These are phyloP conservation scores for Boletus rubescentipes DNA, from an alignment of 768 basidiomycete genomes.

Conservation along the genomic window DNA sequence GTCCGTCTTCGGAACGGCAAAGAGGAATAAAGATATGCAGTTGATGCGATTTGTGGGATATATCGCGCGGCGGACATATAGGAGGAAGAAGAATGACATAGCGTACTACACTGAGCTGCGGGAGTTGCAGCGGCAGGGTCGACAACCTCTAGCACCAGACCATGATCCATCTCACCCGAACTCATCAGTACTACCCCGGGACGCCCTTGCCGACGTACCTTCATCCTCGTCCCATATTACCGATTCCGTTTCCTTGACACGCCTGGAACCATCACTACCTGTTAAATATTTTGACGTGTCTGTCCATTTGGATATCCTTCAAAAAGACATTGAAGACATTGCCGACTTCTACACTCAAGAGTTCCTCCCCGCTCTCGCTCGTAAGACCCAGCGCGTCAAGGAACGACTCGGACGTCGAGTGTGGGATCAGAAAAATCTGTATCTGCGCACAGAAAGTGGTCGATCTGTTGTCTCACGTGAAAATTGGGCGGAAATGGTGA, in stretches of 20 bases:
- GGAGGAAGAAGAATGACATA: conserved; percentile 50
- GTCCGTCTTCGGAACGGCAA: conserved; percentile 56
- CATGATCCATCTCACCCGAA: conserved; percentile 17
- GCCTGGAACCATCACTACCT: conserved; percentile 17
- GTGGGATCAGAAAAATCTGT: conserved; percentile 60
- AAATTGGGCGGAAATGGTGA: conserved; percentile 51
- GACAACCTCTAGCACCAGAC: conserved; percentile 21
- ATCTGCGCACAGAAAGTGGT: conserved; percentile 34
- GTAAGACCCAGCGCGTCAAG: conserved; percentile 62
- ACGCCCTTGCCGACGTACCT: neutral
- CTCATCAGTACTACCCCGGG: neutral
- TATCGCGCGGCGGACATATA: conserved; percentile 46
- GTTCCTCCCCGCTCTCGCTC: conserved; percentile 45
- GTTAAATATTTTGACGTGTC: conserved; percentile 45
- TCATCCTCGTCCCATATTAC: neutral
- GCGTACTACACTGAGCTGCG: conserved; percentile 39
- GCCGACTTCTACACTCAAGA: conserved; percentile 38
- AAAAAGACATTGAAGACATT: conserved; percentile 54
- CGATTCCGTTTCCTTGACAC: conserved; percentile 30
- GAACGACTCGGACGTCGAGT: conserved; percentile 79
- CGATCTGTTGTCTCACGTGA: conserved; percentile 41
- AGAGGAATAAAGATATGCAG: conserved; percentile 55
- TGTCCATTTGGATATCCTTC: conserved; percentile 56
- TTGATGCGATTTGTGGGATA: conserved; percentile 59
- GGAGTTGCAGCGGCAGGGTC: conserved; percentile 25